Conservation (phyloP, 2,329 filamentous ascomycete genomes). For the Aspergillus fijiensis region DNA sequence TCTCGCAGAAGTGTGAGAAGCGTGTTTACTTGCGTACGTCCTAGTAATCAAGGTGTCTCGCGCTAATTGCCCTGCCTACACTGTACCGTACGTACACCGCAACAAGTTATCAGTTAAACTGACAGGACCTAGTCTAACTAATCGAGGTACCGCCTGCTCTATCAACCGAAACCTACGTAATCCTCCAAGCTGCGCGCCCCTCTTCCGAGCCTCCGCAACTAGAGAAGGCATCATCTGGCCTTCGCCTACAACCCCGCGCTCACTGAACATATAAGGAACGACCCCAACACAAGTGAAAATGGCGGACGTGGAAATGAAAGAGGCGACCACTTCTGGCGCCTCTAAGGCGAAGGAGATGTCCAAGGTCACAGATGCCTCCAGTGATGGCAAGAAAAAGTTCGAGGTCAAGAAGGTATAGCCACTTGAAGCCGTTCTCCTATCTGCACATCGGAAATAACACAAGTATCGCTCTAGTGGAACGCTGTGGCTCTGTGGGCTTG, state of each 20-base stretch:
- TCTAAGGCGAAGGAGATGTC: constrained; percentile 56
- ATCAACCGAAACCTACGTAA: constrained; percentile 19
- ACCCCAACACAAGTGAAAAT: constrained; percentile 50
- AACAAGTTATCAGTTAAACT: constrained; percentile 24
- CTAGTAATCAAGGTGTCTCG: background rate
- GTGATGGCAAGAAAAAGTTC: constrained; percentile 86
- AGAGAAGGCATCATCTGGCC: background rate
- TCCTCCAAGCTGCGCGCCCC: constrained; percentile 14
- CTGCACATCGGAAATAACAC: background rate
- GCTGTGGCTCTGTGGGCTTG: constrained; percentile 97
- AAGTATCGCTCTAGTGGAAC: constrained; percentile 71
- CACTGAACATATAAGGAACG: background rate
- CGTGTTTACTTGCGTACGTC: background rate
- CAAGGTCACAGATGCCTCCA: constrained; percentile 52
- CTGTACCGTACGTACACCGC: constrained; percentile 13
- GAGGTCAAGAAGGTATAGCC: constrained; percentile 90
- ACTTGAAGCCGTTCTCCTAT: background rate
- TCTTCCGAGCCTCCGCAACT: constrained; percentile 1
- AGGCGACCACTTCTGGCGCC: constrained; percentile 61
- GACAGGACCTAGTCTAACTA: background rate
- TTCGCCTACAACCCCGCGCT: background rate
- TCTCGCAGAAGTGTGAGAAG: background rate
- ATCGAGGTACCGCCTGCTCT: background rate
- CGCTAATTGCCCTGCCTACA: background rate
- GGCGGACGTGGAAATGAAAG: constrained; percentile 97